phyloP scores from a whole-genome alignment of 352 stramenopile species.

The Pseudoperonospora humuli region DNA sequence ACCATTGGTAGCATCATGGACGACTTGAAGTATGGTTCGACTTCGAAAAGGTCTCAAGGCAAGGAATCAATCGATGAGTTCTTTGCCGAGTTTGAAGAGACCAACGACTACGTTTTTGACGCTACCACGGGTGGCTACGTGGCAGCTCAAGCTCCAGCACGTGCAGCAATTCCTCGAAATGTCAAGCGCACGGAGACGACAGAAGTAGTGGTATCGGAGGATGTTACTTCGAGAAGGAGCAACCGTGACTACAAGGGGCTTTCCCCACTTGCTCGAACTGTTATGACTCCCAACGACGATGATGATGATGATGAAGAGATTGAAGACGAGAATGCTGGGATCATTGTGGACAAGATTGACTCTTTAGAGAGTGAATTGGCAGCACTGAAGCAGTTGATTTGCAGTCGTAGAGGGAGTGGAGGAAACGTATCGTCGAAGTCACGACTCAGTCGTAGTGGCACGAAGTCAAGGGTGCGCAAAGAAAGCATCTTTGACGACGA shows the following conservation, averaged over 20 bases:
- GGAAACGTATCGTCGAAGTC: background rate
- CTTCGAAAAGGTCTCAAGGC: conserved; percentile 2
- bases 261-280: background rate
- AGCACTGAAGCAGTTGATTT: conserved; percentile 60
- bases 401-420: conserved; percentile 31
- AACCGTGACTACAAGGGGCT: conserved; percentile 2
- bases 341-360: conserved; percentile 79
- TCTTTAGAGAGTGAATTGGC: conserved; percentile 57
- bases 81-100: conserved; percentile 69
- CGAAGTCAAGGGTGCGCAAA: conserved; percentile 29
- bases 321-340: conserved; percentile 44
- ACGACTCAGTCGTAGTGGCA: conserved; percentile 1
- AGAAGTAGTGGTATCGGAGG: conserved; percentile 2
- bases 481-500: conserved; percentile 68
- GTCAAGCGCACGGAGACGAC: conserved; percentile 3
- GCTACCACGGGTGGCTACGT: conserved; percentile 49
- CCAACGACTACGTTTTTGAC: conserved; percentile 75
- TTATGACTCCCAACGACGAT: background rate
- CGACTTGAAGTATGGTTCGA: conserved; percentile 30
- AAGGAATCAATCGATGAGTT: conserved; percentile 56
- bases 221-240: background rate
- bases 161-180: conserved; percentile 1
- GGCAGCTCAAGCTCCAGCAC: conserved; percentile 12
- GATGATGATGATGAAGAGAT: conserved; percentile 10
- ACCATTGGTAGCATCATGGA: conserved; percentile 51